Base-by-base conservation (phyloP, 768 basidiomycete genomes). In the Suillus clintonianus region DNA sequence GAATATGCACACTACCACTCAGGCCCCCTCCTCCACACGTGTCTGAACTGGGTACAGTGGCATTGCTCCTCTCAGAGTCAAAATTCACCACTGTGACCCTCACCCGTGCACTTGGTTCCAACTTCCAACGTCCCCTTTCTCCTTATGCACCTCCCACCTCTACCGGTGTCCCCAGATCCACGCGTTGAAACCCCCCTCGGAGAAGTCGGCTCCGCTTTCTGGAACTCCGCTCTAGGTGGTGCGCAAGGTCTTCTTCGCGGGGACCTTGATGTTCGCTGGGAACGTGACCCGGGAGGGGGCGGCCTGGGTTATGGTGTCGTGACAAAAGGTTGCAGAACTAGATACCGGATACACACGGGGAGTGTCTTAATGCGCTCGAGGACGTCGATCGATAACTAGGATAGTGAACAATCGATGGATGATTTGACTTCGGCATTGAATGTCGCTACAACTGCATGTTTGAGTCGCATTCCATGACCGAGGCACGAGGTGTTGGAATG, bases 101-200 rank as follows among this genome's bases (percentile, higher is more conserved):
- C 61, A 79, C 89, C 1, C 87, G 88, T 13, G 92, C 89, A 1
- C 83, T 88, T 64, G 86, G 88, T 13, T 95, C 92, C 1, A n/a
- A n/a, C n/a, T n/a, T n/a, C n/a, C n/a, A 81, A 85, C 0, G 82
- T 94, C 14, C 95, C 95, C 0, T 84, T 96, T 62, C 82, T 94
- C 62, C 82, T 97, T 13, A 72, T 97, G 2, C 88, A 96, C 66
- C 75, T 97, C 3, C 94, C 94, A 1, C 81, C 50, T 9, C 48
- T 27, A 6, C 14, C 2, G 4, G 15, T 17, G 3, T 53, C 51
- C 9, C 19, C 65, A 22, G 47, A 45, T 41, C 34, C 37, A 24
- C 48, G 51, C 4, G 41, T 62, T 17, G 56, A 60, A 37, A 27
- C 47, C 22, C 55, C 65, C 8, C 41, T 67, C 7, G 64, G 66